Percentiles rank a stretch among this genome's conserved stretches.
phyloP scores from a whole-genome alignment of 805 yeast species.

The Suhomyces sp. region DNA sequence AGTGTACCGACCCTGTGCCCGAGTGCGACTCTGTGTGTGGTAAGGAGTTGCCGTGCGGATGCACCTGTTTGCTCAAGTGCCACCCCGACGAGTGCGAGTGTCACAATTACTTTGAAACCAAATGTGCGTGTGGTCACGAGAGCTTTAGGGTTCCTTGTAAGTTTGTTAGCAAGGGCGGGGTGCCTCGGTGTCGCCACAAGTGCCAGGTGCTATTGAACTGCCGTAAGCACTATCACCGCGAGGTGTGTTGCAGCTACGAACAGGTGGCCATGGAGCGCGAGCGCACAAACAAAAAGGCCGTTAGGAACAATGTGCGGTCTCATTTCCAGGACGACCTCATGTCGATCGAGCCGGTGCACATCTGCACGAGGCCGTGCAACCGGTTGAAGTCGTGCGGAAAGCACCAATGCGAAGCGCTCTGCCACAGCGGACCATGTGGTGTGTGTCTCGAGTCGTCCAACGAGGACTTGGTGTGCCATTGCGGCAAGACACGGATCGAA shows the following conservation, averaged over 20 bases:
- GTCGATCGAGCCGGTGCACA: slow-evolving; percentile 67
- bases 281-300: slow-evolving; percentile 48
- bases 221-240: slow-evolving; percentile 72
- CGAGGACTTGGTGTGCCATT: slow-evolving; percentile 74
- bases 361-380: slow-evolving; percentile 68
- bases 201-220: slow-evolving; percentile 77
- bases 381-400: slow-evolving; percentile 55
- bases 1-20: slow-evolving; percentile 78
- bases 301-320: slow-evolving; percentile 43
- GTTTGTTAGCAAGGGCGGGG: slow-evolving; percentile 47
- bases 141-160: slow-evolving; percentile 63
- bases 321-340: slow-evolving; percentile 49
- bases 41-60: slow-evolving; percentile 69
- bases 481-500: slow-evolving; percentile 72
- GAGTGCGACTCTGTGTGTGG: slow-evolving; percentile 67
- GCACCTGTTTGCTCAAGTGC: slow-evolving; percentile 62
- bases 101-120: slow-evolving; percentile 44
- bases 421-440: slow-evolving; percentile 78
- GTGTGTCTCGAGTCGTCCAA: slow-evolving; percentile 79
- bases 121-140: slow-evolving; percentile 63
- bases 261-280: slow-evolving; percentile 56
- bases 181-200: slow-evolving; percentile 64
- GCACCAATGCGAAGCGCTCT: slow-evolving; percentile 66
- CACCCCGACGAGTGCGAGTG: slow-evolving; percentile 80
- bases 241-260: slow-evolving; percentile 69